phyloP scores from a whole-genome alignment of 73 alveolate species.

The Paramecium sonneborni region DNA sequence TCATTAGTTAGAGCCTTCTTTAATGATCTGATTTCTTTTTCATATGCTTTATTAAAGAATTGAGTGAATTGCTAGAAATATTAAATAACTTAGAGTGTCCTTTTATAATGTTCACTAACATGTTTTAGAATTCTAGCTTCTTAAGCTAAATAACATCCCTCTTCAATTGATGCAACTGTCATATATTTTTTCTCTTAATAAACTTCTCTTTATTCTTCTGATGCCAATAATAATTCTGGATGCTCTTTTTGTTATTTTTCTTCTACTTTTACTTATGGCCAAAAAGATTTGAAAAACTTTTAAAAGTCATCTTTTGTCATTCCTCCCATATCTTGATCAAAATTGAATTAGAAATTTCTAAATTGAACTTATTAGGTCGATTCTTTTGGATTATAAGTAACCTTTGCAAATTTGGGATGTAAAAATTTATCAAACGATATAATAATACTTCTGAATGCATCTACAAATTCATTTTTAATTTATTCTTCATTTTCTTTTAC shows the following conservation, averaged over 20 bases:
- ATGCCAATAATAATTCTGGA: constrained; percentile 32
- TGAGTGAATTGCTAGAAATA: constrained; percentile 45
- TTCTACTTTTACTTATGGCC: constrained; percentile 24
- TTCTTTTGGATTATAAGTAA: constrained; percentile 26
- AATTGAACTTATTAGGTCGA: neutral
- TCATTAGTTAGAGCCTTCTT: constrained; percentile 40
- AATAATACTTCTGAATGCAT: constrained; percentile 32
- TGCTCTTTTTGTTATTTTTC: constrained; percentile 9
- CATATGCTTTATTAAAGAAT: constrained; percentile 38
- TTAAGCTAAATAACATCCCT: constrained; percentile 28
- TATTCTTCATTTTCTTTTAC: constrained; percentile 39
- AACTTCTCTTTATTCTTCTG: constrained; percentile 21
- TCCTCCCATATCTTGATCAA: constrained; percentile 47
- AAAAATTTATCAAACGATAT: constrained; percentile 57
- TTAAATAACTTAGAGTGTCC: neutral
- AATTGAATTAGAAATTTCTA: constrained; percentile 1
- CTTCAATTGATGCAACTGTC: constrained; percentile 39
- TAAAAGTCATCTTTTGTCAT: constrained; percentile 26
- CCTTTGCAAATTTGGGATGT: constrained; percentile 50
- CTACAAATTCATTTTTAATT: constrained; percentile 44
- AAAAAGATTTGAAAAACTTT: neutral
- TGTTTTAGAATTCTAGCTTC: constrained; percentile 27
- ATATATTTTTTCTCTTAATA: constrained; percentile 49
- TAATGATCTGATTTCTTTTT: constrained; percentile 57
- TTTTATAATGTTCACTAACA: constrained; percentile 42